These are phyloP conservation scores for Stromatinia cepivora DNA, from an alignment of 2,329 filamentous ascomycete genomes.

Conservation along the genomic window DNA sequence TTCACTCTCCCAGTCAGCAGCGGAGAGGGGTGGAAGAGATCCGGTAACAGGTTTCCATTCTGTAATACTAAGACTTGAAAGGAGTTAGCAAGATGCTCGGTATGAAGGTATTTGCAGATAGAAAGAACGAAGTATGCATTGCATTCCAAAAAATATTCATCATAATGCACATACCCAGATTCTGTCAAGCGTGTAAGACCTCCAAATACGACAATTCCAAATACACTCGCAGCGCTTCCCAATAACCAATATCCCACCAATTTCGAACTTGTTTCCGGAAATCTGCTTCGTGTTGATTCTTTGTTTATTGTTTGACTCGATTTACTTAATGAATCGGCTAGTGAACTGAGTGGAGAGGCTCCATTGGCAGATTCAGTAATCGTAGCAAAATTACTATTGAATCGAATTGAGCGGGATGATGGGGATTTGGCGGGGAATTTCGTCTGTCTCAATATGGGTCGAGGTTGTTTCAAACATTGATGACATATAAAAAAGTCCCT, in stretches of 20 bases:
- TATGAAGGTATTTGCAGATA: background rate
- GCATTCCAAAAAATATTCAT: constrained; percentile 25
- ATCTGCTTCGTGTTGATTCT: constrained; percentile 22
- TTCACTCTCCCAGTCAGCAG: constrained; percentile 84
- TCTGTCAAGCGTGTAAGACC: constrained; percentile 92
- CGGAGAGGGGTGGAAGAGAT: constrained; percentile 76
- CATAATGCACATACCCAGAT: constrained; percentile 66
- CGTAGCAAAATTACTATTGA: constrained; percentile 36
- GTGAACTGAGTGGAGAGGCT: constrained; percentile 31
- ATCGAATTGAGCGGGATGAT: constrained; percentile 34
- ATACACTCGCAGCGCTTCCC: constrained; percentile 87
- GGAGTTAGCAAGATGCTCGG: background rate
- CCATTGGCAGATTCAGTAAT: constrained; percentile 12
- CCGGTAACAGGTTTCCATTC: constrained; percentile 98
- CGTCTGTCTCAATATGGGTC: constrained; percentile 17
- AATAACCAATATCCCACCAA: constrained; percentile 89
- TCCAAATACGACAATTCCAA: constrained; percentile 94
- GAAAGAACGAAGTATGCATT: background rate
- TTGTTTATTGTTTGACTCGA: constrained; percentile 34
- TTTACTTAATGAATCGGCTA: constrained; percentile 5
- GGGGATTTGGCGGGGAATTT: constrained; percentile 32
- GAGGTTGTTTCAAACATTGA: constrained; percentile 35
- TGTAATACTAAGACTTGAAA: constrained; percentile 77
- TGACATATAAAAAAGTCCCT: constrained; percentile 40
- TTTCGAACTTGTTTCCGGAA: constrained; percentile 64